Base-by-base conservation (phyloP, 2,329 filamentous ascomycete species). In the Nothophoma quercina region DNA sequence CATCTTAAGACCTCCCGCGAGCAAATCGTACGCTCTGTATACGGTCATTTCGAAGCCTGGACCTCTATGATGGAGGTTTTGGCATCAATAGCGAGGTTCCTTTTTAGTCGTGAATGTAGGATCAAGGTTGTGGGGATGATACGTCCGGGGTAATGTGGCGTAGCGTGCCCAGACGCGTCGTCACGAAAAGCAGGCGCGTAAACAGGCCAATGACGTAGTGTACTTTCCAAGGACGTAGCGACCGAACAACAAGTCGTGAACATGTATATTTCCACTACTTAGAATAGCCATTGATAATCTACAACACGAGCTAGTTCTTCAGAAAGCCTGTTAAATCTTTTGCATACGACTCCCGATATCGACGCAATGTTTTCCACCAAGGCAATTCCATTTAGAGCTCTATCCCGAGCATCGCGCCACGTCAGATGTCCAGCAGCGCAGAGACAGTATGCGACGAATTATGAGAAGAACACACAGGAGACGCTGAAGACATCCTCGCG, bases 151-250 rank as follows among this genome's bases (percentile, higher is more conserved):
- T n/a, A n/a, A n/a, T n/a, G n/a, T n/a, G n/a, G n/a, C n/a, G n/a
- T n/a, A n/a, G n/a, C n/a, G n/a, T n/a, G n/a, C n/a, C n/a, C n/a
- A n/a, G n/a, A n/a, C n/a, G n/a, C n/a, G n/a, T n/a, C n/a, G n/a
- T n/a, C n/a, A n/a, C n/a, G n/a, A n/a, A n/a, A n/a, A n/a, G n/a
- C n/a, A n/a, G n/a, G n/a, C n/a, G n/a, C n/a, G n/a, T n/a, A n/a
- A n/a, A n/a, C n/a, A n/a, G n/a, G n/a, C n/a, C n/a, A n/a, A 59
- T 59, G 57, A 59, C 57, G 57, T 59, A 59, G 43, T 19, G 42
- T 38, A 38, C 18, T 36, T 39, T 51, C n/a, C n/a, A n/a, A n/a
- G n/a, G n/a, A n/a, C n/a, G 46, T 30, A 44, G 35, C 45, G 30
- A 51, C 38, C 46, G 39, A 60, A 44, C 44, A 55, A 46, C 30